Evolutionary conservation across 78 protist species (phyloP).

Genomic region (Dictyostelium purpureum): DNA sequence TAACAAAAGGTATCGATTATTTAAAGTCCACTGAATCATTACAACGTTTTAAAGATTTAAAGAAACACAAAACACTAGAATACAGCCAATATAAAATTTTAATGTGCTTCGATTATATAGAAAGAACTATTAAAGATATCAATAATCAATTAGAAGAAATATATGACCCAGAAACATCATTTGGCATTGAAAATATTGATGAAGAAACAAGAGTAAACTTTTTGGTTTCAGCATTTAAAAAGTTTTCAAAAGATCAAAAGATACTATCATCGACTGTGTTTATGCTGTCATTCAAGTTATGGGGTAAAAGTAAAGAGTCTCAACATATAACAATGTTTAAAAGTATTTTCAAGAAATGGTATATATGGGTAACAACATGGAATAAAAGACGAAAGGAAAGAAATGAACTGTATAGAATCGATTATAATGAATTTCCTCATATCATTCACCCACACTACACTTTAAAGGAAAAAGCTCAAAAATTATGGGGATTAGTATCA

Average conservation of each 20-base stretch:
- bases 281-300: not conserved
- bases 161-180: not conserved
- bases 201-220: constrained; percentile 20
- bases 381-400: no score
- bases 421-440: not conserved
- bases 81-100: constrained; percentile 18
- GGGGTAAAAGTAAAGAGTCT: not conserved
- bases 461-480: not conserved
- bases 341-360: not conserved
- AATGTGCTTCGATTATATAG: not conserved
- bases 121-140: not conserved
- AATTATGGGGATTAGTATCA: not conserved
- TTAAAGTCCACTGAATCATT: not conserved
- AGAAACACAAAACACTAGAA: constrained; percentile 8
- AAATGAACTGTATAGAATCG: not conserved
- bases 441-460: not conserved
- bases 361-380: no score
- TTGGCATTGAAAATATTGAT: not conserved
- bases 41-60: not conserved
- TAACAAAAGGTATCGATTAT: not conserved
- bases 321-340: not conserved
- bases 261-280: not conserved
- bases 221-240: not conserved
- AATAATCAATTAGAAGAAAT: not conserved
- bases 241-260: constrained; percentile 42